Percentiles rank a stretch among this genome's conserved stretches.
Conservation (phyloP, 352 stramenopile species). For the Phytophthora palmivora region DNA sequence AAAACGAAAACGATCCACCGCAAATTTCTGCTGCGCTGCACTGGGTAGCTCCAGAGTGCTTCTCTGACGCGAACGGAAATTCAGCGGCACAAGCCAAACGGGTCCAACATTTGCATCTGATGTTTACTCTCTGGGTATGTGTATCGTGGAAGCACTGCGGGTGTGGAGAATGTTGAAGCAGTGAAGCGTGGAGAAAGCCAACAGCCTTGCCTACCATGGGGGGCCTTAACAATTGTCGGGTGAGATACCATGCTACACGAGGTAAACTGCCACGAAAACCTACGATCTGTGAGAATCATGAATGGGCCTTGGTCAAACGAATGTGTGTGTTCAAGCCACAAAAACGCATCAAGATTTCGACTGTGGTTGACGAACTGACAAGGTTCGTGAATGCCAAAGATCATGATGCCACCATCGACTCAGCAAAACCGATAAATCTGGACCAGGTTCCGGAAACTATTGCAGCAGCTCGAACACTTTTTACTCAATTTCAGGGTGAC, state of each 20-base stretch:
- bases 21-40: slow-evolving; percentile 9
- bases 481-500: background rate
- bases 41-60: slow-evolving; percentile 19
- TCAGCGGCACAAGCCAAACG: background rate
- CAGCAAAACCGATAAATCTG: background rate
- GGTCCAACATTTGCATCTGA: slow-evolving; percentile 9
- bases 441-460: background rate
- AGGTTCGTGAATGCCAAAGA: background rate
- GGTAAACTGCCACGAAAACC: background rate
- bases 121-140: slow-evolving; percentile 21
- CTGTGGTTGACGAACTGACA: slow-evolving; percentile 8
- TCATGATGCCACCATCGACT: background rate
- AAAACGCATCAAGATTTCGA: slow-evolving; percentile 19
- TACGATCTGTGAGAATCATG: background rate
- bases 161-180: slow-evolving; percentile 3
- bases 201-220: slow-evolving; percentile 5
- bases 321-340: slow-evolving; percentile 7
- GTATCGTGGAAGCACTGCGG: slow-evolving; percentile 14
- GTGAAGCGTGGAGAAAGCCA: background rate
- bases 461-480: background rate
- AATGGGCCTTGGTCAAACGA: slow-evolving; percentile 8
- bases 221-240: background rate
- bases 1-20: background rate
- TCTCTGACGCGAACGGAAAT: background rate
- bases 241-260: background rate